A percentile compares a stretch with the other conserved stretches of the same genome.
These are phyloP conservation scores for Malassezia yamatoensis DNA, from an alignment of 1,284 basidiomycete species.

Conservation along the genomic window DNA sequence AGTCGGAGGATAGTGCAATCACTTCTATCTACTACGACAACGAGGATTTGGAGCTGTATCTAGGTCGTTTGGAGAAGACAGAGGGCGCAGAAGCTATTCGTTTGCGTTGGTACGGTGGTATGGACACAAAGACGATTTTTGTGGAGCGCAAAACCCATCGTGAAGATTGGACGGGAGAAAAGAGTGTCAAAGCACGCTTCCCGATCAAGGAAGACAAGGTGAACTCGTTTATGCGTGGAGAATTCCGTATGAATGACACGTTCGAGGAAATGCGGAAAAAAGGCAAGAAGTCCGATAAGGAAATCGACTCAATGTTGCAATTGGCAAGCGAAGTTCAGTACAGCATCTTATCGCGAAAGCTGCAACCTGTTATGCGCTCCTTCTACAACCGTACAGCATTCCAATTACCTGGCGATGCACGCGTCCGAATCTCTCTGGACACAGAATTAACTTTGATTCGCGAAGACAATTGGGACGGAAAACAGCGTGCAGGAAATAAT, in stretches of 20 bases:
- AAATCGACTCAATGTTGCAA: constrained; percentile 90
- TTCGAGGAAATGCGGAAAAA: constrained; percentile 78
- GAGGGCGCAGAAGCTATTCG: constrained; percentile 96
- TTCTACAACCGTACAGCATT: constrained; percentile 99
- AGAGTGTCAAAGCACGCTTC: constrained; percentile 96
- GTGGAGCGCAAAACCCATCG: constrained; percentile 97
- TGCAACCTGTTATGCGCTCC: constrained; percentile 79
- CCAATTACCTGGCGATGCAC: constrained; percentile 93
- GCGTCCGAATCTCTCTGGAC: constrained; percentile 94
- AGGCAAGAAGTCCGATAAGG: constrained; percentile 87
- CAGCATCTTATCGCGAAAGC: constrained; percentile 68
- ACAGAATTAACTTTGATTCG: constrained; percentile 87
- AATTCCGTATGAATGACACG: constrained; percentile 87
- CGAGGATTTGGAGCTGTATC: constrained; percentile 90
- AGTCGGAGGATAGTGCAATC: constrained; percentile 69
- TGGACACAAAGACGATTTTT: constrained; percentile 66
- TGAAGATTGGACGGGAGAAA: constrained; percentile 99
- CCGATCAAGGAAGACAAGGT: constrained; percentile 90
- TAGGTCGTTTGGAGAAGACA: constrained; percentile 93
- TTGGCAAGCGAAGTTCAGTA: constrained; percentile 95
- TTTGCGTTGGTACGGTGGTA: constrained; percentile 95
- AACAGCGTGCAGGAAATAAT: constrained; percentile 66
- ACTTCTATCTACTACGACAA: constrained; percentile 89
- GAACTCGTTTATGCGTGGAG: constrained; percentile 79
- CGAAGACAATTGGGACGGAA: constrained; percentile 93